Base-by-base conservation (phyloP, 306 rosid species). In the Astragalus membranaceus region DNA sequence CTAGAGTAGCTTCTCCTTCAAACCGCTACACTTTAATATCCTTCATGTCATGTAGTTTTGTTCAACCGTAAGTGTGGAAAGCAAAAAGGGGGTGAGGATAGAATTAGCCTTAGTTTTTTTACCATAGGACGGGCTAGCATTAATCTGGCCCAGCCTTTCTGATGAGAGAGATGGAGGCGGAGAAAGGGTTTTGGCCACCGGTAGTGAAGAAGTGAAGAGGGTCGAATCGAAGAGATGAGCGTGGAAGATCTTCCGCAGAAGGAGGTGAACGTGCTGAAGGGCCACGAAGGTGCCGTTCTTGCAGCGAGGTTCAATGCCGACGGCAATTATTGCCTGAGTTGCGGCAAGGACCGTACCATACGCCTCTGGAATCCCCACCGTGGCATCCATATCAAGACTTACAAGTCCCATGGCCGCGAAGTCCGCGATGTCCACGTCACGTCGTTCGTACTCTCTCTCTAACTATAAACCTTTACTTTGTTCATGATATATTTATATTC, bases 301-400 rank as follows among this genome's bases (percentile, higher is more conserved):
- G 92, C 92, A 0, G 89, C 88, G 4, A 87, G 92, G 76, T 94
- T 90, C 86, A 90, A 94, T 80, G 47, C 47, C 59, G 91, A 94
- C 42, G 96, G 89, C 3, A 94, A 91, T 41, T 90, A 91, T 74
- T 78, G 88, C 82, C 87, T 91, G 8, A 90, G 95, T 64, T 75
- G 85, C 77, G 92, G 97, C 76, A 94, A 91, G 65, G 99, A 94
- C 75, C 95, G 99, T 58, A 91, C 96, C 70, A 88, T 91, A 52
- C 88, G 97, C 67, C 92, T 91, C 72, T 94, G 92, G 99, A 94
- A 91, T 86, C 97, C 97, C 30, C 95, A 94, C 86, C 95, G 88
- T 55, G 97, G 97, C 1, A 83, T 90, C 70, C 99, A 86, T 80
- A 86, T 94, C 77, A 94, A 85, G 75, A 88, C 99, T 82, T 94